Evolutionary conservation across 129 eudicot species (phyloP).

Genomic region (Deinandra increscens): DNA sequence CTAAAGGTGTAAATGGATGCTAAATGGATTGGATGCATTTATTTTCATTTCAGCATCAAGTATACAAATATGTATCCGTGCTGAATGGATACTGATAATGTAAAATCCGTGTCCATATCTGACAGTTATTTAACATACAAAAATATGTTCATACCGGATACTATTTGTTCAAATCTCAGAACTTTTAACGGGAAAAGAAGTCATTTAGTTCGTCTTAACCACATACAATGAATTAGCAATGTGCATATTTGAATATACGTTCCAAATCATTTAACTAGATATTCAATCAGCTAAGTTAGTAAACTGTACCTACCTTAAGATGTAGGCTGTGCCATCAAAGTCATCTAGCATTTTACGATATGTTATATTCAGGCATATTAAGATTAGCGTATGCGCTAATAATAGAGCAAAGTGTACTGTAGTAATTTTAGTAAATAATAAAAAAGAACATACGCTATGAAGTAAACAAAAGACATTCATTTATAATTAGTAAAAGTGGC

Average conservation of each 20-base stretch:
- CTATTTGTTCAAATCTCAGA: background rate
- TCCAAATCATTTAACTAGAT: constrained; percentile 12
- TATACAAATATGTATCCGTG: constrained; percentile 7
- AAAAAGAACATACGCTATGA: background rate
- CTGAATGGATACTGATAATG: constrained; percentile 11
- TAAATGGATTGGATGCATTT: background rate
- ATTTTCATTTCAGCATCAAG: background rate
- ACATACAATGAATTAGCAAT: background rate
- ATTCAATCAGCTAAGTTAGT: background rate
- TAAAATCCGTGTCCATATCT: background rate
- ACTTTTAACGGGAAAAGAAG: background rate
- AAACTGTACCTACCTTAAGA: background rate
- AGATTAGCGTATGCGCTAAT: background rate
- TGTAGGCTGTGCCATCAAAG: background rate
- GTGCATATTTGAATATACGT: background rate
- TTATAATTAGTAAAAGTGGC: background rate
- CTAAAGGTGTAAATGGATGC: background rate
- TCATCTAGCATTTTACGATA: background rate
- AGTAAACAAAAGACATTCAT: constrained; percentile 2
- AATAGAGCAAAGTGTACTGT: background rate
- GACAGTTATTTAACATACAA: background rate
- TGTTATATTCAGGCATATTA: background rate
- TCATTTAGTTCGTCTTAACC: background rate
- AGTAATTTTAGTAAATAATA: background rate
- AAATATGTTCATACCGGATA: background rate